A percentile compares a stretch with the other conserved stretches of the same genome.
Evolutionary conservation across 306 rosid species (phyloP).

Genomic region (Sesbania bispinosa): DNA sequence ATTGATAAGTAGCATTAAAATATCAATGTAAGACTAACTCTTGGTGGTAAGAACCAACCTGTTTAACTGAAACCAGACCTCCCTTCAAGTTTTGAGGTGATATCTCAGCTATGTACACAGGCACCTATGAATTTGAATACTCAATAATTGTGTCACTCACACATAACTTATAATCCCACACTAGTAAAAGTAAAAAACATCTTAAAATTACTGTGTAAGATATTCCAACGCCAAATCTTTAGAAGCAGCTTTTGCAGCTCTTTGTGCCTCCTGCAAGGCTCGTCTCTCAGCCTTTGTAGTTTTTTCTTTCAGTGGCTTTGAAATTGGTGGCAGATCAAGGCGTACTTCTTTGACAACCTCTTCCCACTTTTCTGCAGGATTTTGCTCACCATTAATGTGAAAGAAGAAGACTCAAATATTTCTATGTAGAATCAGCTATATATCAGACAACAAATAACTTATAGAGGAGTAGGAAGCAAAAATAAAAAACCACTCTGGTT

Average conservation of each 20-base stretch:
- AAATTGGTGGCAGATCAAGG: conserved; percentile 27
- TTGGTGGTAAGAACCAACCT: conserved; percentile 47
- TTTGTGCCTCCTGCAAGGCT: conserved; percentile 84
- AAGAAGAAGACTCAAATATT: not conserved
- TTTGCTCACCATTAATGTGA: conserved; percentile 8
- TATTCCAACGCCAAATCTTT: conserved; percentile 95
- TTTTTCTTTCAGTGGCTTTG: conserved; percentile 53
- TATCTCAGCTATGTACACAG: conserved; percentile 93
- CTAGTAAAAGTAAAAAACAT: not conserved
- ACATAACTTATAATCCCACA: conserved; percentile 27
- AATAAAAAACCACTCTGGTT: not conserved
- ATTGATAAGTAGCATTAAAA: not conserved
- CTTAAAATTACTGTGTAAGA: conserved; percentile 67
- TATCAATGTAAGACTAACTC: not conserved
- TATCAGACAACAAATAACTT: not conserved
- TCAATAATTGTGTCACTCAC: conserved; percentile 11
- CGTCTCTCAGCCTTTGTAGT: conserved; percentile 82
- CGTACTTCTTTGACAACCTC: conserved; percentile 30
- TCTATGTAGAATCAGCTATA: not conserved
- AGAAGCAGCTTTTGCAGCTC: conserved; percentile 71
- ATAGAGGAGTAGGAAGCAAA: not conserved
- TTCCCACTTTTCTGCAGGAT: conserved; percentile 54
- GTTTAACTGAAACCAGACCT: conserved; percentile 70
- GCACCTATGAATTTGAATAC: conserved; percentile 56
- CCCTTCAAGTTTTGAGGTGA: conserved; percentile 94